Percentiles rank a stretch among this genome's conserved stretches.
These are phyloP conservation scores for Cryptosporidium viatorum DNA, from an alignment of 169 alveolate species.

Conservation along the genomic window DNA sequence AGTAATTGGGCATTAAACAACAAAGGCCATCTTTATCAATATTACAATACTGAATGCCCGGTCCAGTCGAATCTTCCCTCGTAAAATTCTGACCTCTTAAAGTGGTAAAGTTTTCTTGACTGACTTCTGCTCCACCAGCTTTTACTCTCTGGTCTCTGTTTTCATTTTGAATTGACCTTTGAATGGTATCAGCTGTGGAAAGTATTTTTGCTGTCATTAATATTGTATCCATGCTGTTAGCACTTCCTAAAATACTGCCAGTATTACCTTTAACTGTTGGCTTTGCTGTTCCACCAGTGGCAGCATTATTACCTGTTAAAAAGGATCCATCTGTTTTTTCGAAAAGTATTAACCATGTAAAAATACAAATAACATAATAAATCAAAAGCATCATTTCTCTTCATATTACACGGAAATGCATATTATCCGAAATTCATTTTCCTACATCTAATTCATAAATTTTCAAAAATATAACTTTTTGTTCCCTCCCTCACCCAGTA, in stretches of 20 bases:
- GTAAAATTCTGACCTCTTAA: background rate
- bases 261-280: background rate
- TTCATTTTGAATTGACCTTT: conserved; percentile 36
- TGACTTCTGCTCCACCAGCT: background rate
- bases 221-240: conserved; percentile 34
- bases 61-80: background rate
- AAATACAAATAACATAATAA: background rate
- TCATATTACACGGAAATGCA: background rate
- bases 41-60: conserved; percentile 12
- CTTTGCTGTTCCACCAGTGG: background rate
- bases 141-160: background rate
- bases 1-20: conserved; percentile 70
- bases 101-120: background rate
- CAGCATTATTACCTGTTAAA: background rate
- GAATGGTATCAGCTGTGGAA: conserved; percentile 65
- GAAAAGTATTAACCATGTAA: background rate
- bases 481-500: background rate
- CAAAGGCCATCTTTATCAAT: conserved; percentile 57
- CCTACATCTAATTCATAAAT: background rate
- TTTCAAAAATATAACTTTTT: conserved; percentile 28
- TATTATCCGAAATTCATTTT: background rate
- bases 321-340: background rate
- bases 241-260: background rate
- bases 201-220: conserved; percentile 67
- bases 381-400: background rate